A percentile compares a stretch with the other conserved stretches of the same genome.
Evolutionary conservation across 2,329 filamentous ascomycete species (phyloP).

Genomic region (Emmonsiellopsis sp.): DNA sequence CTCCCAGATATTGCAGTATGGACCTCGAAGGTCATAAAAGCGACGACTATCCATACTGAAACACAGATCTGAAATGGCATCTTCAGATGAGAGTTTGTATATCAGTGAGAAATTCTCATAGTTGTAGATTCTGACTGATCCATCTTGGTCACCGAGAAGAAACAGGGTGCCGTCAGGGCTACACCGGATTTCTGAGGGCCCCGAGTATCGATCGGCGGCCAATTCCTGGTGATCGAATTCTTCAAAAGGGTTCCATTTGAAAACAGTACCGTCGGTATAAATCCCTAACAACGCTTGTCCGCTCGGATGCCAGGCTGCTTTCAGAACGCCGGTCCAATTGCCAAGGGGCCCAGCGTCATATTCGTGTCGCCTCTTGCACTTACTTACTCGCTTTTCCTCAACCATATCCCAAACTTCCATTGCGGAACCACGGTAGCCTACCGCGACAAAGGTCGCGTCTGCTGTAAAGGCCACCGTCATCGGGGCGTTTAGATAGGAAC

Average conservation of each 20-base stretch:
- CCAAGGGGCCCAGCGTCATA: neutral
- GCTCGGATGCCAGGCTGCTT: slow-evolving; percentile 13
- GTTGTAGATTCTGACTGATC: slow-evolving; percentile 16
- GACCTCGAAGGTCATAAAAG: slow-evolving; percentile 18
- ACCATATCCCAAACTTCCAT: slow-evolving; percentile 10
- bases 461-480: slow-evolving; percentile 8
- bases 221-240: slow-evolving; percentile 16
- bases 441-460: slow-evolving; percentile 8
- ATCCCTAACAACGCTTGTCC: slow-evolving; percentile 19
- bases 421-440: slow-evolving; percentile 12
- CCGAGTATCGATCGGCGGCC: slow-evolving; percentile 4
- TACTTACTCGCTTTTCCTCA: slow-evolving; percentile 1
- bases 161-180: slow-evolving; percentile 16
- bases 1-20: slow-evolving; percentile 16
- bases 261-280: slow-evolving; percentile 23
- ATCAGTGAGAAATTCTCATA: slow-evolving; percentile 13
- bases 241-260: slow-evolving; percentile 27
- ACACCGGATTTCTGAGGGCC: slow-evolving; percentile 10
- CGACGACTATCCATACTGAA: slow-evolving; percentile 16
- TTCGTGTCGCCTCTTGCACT: neutral
- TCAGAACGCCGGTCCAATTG: slow-evolving; percentile 17
- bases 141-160: slow-evolving; percentile 15
- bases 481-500: slow-evolving; percentile 4
- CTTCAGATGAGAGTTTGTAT: slow-evolving; percentile 15
- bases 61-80: slow-evolving; percentile 13